These are phyloP conservation scores for Rubia balearica DNA, from an alignment of 305 asterid species.

Conservation along the genomic window DNA sequence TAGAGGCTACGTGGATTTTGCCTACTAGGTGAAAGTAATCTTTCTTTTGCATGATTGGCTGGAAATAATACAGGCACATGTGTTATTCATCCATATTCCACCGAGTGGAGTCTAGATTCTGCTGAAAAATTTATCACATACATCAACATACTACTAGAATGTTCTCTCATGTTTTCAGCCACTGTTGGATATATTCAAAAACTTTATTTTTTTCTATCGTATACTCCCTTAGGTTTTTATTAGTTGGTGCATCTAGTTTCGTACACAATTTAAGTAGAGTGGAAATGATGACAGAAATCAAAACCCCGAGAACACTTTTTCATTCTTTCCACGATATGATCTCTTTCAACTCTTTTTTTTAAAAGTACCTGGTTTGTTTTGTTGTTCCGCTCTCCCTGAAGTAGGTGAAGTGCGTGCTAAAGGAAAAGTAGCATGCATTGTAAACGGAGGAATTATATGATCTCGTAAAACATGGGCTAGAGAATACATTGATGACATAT, in stretches of 20 bases:
- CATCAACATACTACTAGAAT: background rate
- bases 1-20: background rate
- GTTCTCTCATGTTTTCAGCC: background rate
- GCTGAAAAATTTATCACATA: background rate
- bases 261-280: no score
- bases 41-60: background rate
- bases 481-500: background rate
- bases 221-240: no score
- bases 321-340: background rate
- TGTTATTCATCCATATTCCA: background rate
- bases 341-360: background rate
- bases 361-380: background rate
- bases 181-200: background rate
- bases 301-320: background rate
- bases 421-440: no score
- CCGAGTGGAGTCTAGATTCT: background rate
- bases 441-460: no score
- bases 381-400: background rate
- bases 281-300: background rate
- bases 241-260: no score
- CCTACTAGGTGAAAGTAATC: background rate
- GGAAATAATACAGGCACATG: background rate
- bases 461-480: no score
- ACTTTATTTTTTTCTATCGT: background rate
- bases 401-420: no score